phyloP scores from a whole-genome alignment of 495 filamentous ascomycete species.

The Xylaria flabelliformis region DNA sequence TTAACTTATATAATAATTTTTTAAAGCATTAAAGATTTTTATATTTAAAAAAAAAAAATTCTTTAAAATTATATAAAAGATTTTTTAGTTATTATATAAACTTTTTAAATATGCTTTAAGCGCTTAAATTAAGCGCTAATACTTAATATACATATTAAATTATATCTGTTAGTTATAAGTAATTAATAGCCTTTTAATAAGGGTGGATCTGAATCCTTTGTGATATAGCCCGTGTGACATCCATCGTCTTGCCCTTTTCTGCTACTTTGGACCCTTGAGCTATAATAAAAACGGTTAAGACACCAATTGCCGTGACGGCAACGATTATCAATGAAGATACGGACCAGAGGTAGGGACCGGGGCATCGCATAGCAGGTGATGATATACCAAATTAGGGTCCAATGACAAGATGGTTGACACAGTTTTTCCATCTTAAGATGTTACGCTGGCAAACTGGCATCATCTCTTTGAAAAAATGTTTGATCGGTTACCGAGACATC shows the following conservation, averaged over 20 bases:
- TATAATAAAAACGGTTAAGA: background rate
- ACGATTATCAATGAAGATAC: background rate
- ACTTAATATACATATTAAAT: too few species aligned
- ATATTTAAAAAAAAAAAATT: too few species aligned
- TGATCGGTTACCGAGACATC: background rate
- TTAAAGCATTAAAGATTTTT: too few species aligned
- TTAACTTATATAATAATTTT: too few species aligned
- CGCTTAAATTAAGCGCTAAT: too few species aligned
- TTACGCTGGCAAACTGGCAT: background rate
- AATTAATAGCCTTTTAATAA: too few species aligned
- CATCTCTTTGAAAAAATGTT: background rate
- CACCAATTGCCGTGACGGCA: background rate
- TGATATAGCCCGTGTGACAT: too few species aligned
- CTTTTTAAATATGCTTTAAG: too few species aligned
- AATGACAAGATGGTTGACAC: background rate
- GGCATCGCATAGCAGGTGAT: background rate
- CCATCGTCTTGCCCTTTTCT: background rate
- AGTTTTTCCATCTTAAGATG: background rate
- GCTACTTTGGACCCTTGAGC: background rate
- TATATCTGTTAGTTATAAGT: too few species aligned
- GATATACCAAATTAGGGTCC: background rate
- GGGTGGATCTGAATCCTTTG: too few species aligned
- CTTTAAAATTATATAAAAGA: too few species aligned
- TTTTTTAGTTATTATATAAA: too few species aligned
- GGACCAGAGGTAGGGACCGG: background rate